These are phyloP conservation scores for Alternaria conjuncta DNA, from an alignment of 2,329 filamentous ascomycete genomes.

Conservation along the genomic window DNA sequence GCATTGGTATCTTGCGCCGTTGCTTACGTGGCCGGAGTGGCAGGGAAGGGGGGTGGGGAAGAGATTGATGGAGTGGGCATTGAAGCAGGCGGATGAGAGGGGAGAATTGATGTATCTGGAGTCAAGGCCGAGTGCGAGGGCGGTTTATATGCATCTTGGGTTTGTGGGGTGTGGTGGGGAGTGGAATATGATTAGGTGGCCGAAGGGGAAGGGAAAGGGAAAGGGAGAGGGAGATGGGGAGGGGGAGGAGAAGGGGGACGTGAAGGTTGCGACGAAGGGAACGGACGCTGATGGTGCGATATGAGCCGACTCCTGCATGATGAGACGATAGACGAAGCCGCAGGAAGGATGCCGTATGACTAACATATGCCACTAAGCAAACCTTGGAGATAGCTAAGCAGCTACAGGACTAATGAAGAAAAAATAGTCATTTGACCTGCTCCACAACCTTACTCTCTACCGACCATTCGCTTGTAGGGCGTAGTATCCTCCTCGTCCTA, in stretches of 20 bases:
- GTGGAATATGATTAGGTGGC: slow-evolving; percentile 20
- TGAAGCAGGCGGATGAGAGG: slow-evolving; percentile 37
- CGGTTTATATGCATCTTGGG: slow-evolving; percentile 39
- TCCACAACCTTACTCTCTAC: not conserved
- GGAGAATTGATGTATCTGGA: slow-evolving; percentile 40
- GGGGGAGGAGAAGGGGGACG: not conserved
- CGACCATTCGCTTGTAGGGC: not conserved
- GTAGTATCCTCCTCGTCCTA: not conserved
- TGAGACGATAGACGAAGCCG: not conserved
- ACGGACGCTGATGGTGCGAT: not conserved
- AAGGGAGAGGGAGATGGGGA: not conserved
- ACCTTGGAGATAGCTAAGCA: not conserved
- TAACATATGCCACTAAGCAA: not conserved
- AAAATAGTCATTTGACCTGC: not conserved
- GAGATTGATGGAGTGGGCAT: slow-evolving; percentile 38
- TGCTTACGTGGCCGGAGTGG: slow-evolving; percentile 38
- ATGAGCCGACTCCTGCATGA: not conserved
- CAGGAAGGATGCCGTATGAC: not conserved
- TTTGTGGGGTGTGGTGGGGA: slow-evolving; percentile 32
- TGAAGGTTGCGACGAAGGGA: not conserved
- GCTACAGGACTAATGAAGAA: not conserved
- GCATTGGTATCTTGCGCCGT: slow-evolving; percentile 43
- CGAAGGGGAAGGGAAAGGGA: slow-evolving; percentile 8
- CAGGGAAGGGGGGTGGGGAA: slow-evolving; percentile 39
- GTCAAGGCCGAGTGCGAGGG: slow-evolving; percentile 24